These are phyloP conservation scores for Bjerkandera adusta DNA, from an alignment of 1,284 basidiomycete genomes.

Conservation along the genomic window DNA sequence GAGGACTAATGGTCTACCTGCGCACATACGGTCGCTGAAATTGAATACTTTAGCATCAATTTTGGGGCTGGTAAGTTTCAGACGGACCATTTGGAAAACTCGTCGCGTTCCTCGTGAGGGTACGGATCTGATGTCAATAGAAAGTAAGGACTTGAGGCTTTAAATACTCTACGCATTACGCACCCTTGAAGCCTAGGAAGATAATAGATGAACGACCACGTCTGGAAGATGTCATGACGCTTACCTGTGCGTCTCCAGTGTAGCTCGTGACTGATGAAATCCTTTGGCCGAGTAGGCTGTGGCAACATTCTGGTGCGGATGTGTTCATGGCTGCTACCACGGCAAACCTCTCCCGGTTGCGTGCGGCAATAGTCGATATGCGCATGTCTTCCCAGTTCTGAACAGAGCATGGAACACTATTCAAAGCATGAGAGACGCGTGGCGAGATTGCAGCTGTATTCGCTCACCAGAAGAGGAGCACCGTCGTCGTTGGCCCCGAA, in stretches of 20 bases:
- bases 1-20: constrained; percentile 33
- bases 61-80: background rate
- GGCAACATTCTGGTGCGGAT: constrained; percentile 41
- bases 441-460: too few relatives aligned
- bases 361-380: constrained; percentile 59
- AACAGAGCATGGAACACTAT: constrained; percentile 52
- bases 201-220: too few relatives aligned
- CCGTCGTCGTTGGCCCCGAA: constrained; percentile 58
- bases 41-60: background rate
- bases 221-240: constrained; percentile 15
- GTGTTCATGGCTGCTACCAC: constrained; percentile 46
- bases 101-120: constrained; percentile 47
- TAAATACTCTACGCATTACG: background rate
- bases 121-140: constrained; percentile 49
- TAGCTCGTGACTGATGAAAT: constrained; percentile 51
- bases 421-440: background rate
- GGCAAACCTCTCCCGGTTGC: constrained; percentile 34
- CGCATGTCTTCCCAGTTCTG: constrained; percentile 48
- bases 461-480: constrained; percentile 50
- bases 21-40: constrained; percentile 51
- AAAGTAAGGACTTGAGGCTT: background rate
- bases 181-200: constrained; percentile 29
- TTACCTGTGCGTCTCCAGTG: constrained; percentile 56
- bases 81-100: constrained; percentile 55
- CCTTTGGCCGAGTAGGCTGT: constrained; percentile 46